A percentile compares a stretch with the other conserved stretches of the same genome.
phyloP scores from a whole-genome alignment of 306 rosid genomes.

The Vicia faba region DNA sequence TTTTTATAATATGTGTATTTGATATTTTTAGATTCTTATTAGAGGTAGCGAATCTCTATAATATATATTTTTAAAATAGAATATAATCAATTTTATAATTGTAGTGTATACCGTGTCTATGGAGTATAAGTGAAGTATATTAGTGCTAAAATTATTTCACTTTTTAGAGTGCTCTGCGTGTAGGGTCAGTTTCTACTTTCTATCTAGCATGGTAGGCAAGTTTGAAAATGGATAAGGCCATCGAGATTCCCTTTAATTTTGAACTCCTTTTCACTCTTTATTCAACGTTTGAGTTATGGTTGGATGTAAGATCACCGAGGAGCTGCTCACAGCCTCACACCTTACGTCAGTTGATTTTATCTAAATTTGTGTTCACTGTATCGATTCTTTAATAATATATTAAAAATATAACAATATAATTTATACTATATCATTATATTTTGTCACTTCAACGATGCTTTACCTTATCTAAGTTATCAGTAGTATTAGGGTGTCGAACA shows the following conservation, averaged over 20 bases:
- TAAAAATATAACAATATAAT: too few relatives aligned
- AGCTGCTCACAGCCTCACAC: constrained; percentile 16
- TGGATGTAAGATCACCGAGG: too few relatives aligned
- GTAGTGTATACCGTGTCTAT: neutral
- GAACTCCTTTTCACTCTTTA: neutral
- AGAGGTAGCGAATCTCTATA: too few relatives aligned
- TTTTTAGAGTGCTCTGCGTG: neutral
- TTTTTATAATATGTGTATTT: too few relatives aligned
- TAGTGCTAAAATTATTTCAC: neutral
- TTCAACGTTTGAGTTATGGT: neutral
- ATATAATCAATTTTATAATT: too few relatives aligned
- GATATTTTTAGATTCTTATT: too few relatives aligned
- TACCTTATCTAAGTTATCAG: too few relatives aligned
- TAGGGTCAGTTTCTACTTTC: neutral
- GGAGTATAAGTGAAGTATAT: neutral
- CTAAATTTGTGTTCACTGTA: neutral
- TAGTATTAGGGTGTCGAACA: too few relatives aligned
- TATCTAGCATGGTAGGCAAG: constrained; percentile 1
- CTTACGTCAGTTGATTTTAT: neutral
- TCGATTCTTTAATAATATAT: neutral
- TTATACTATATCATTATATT: too few relatives aligned
- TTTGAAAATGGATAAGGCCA: constrained; percentile 33
- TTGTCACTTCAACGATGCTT: too few relatives aligned
- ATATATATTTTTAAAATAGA: too few relatives aligned
- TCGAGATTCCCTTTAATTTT: neutral